Conservation (phyloP, 768 basidiomycete species). For the Pleurotus djamor region DNA sequence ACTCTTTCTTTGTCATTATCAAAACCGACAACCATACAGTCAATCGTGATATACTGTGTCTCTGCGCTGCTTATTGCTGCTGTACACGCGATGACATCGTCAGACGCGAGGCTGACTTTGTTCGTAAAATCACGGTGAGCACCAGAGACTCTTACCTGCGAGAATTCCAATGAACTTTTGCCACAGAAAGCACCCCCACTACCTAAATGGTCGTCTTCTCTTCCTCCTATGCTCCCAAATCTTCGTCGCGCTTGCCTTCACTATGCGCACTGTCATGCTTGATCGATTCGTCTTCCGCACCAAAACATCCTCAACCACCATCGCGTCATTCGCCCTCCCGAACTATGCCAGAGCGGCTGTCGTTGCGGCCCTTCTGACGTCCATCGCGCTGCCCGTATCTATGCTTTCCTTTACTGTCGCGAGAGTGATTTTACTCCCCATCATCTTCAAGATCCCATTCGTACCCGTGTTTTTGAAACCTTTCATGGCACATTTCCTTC, state of each 20-base stretch:
- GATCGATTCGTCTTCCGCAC: conserved; percentile 56
- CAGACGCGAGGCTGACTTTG: conserved; percentile 43
- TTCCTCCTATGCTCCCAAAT: conserved; percentile 58
- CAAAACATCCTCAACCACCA: conserved; percentile 9
- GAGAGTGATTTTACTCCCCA: conserved; percentile 46
- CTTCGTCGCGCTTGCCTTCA: conserved; percentile 41
- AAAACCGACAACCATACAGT: conserved; percentile 43
- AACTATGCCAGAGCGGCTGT: conserved; percentile 24
- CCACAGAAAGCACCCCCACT: conserved; percentile 68
- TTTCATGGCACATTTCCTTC: conserved; percentile 61
- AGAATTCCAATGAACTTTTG: not conserved
- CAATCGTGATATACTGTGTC: conserved; percentile 41
- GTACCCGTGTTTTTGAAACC: conserved; percentile 51
- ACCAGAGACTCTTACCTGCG: not conserved
- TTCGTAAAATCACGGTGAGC: conserved; percentile 70
- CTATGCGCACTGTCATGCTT: conserved; percentile 56
- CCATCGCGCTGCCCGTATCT: conserved; percentile 34
- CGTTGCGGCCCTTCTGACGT: conserved; percentile 37
- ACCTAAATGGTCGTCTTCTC: conserved; percentile 67
- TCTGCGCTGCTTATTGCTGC: conserved; percentile 43
- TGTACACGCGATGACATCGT: conserved; percentile 37
- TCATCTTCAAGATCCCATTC: conserved; percentile 54
- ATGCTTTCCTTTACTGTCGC: conserved; percentile 42
- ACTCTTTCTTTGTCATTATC: conserved; percentile 42
- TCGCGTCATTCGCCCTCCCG: conserved; percentile 18